A percentile compares a stretch with the other conserved stretches of the same genome.
These are phyloP conservation scores for Starmerella apicola DNA, from an alignment of 805 yeast species.

Conservation along the genomic window DNA sequence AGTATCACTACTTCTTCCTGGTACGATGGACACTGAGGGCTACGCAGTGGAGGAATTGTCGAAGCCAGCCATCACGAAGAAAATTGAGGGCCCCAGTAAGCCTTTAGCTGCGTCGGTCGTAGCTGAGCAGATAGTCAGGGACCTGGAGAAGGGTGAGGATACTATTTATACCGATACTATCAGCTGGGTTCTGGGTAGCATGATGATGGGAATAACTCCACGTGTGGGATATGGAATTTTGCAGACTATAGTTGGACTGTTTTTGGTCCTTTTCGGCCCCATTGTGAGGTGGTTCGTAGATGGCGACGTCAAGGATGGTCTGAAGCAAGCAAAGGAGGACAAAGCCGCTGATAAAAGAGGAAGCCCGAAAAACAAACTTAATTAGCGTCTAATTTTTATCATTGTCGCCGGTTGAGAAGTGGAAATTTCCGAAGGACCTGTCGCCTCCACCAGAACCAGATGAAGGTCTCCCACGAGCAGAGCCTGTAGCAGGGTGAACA, in stretches of 20 bases:
- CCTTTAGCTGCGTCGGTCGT: constrained; percentile 59
- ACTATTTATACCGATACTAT: constrained; percentile 70
- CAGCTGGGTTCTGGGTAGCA: constrained; percentile 64
- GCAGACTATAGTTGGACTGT: constrained; percentile 18
- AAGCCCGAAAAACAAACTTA: no score
- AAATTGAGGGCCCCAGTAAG: constrained; percentile 72
- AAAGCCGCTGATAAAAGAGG: no score
- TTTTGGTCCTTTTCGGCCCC: constrained; percentile 20
- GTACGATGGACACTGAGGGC: constrained; percentile 85
- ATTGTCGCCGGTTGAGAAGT: no score
- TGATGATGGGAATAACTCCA: constrained; percentile 28
- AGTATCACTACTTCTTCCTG: constrained; percentile 71
- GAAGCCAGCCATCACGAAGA: constrained; percentile 71
- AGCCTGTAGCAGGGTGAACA: no score
- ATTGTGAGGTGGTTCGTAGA: constrained; percentile 19
- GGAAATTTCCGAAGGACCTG: no score
- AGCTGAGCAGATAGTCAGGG: constrained; percentile 44
- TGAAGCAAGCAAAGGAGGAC: not conserved
- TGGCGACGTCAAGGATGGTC: constrained; percentile 9
- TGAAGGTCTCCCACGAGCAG: no score
- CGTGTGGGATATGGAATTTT: constrained; percentile 21
- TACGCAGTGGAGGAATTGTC: constrained; percentile 65
- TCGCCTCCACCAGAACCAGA: no score
- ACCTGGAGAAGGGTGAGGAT: constrained; percentile 53
- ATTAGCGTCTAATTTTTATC: no score